These are phyloP conservation scores for Pyrus communis DNA, from an alignment of 306 rosid genomes.

Conservation along the genomic window DNA sequence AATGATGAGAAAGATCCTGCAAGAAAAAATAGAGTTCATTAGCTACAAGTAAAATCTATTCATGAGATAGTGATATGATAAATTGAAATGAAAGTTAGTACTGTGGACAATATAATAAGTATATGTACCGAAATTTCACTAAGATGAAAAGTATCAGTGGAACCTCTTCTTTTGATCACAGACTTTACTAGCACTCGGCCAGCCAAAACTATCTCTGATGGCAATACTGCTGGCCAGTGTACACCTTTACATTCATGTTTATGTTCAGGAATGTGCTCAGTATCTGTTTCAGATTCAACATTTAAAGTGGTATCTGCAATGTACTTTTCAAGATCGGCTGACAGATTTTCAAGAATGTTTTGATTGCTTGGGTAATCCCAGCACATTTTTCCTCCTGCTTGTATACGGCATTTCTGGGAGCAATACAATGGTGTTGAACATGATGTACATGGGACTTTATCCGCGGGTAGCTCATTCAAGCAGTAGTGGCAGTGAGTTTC, in stretches of 20 bases:
- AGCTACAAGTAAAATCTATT: conserved; percentile 22
- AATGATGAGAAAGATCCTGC: conserved; percentile 75
- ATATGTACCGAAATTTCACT: conserved; percentile 49
- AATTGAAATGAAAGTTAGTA: conserved; percentile 13
- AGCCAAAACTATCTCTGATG: conserved; percentile 82
- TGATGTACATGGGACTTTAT: conserved; percentile 70
- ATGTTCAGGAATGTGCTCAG: conserved; percentile 56
- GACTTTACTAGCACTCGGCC: conserved; percentile 58
- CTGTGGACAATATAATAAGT: conserved; percentile 11
- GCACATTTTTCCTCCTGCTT: conserved; percentile 49
- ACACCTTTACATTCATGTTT: conserved; percentile 74
- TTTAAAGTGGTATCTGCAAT: conserved; percentile 33
- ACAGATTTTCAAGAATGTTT: conserved; percentile 29
- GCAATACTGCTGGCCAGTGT: conserved; percentile 69
- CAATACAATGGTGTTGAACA: conserved; percentile 81
- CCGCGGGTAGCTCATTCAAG: conserved; percentile 76
- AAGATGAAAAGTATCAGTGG: conserved; percentile 24
- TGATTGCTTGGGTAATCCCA: conserved; percentile 22
- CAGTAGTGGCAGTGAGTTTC: conserved; percentile 90
- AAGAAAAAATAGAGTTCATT: conserved; percentile 25
- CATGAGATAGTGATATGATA: conserved; percentile 10
- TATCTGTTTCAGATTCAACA: conserved; percentile 30
- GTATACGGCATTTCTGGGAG: conserved; percentile 56
- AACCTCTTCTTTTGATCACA: conserved; percentile 25
- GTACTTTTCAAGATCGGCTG: conserved; percentile 40